Evolutionary conservation across 805 yeast species (phyloP).

Genomic region (Candida ovalis): DNA sequence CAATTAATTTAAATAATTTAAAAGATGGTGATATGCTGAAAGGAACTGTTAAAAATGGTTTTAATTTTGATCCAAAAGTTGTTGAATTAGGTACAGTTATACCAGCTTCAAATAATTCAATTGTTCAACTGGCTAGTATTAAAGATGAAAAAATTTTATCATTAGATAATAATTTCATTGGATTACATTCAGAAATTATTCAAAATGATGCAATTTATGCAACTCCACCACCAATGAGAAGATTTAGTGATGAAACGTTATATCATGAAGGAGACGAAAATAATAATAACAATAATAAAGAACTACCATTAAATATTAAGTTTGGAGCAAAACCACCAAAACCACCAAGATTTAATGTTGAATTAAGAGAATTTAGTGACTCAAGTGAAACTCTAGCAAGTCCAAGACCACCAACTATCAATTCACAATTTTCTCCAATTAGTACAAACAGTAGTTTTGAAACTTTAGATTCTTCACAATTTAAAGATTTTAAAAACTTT

Average conservation of each 20-base stretch:
- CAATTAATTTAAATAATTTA: conserved; percentile 2
- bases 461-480: background rate
- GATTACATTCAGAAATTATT: conserved; percentile 43
- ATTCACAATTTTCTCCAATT: conserved; percentile 1
- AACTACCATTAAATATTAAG: background rate
- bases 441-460: background rate
- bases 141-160: conserved; percentile 37
- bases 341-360: background rate
- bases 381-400: conserved; percentile 14
- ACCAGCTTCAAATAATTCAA: conserved; percentile 54
- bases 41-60: conserved; percentile 46
- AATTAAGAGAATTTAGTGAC: conserved; percentile 10
- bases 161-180: conserved; percentile 53
- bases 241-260: background rate
- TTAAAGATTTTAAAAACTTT: background rate
- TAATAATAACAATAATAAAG: background rate
- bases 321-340: background rate
- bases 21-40: conserved; percentile 6
- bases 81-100: conserved; percentile 53
- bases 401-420: background rate
- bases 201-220: background rate
- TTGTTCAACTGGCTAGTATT: conserved; percentile 45
- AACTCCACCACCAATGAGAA: background rate
- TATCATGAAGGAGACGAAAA: background rate
- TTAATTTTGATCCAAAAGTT: conserved; percentile 24